These are phyloP conservation scores for Yamadazyma endophytica DNA, from an alignment of 805 yeast species.

Conservation along the genomic window DNA sequence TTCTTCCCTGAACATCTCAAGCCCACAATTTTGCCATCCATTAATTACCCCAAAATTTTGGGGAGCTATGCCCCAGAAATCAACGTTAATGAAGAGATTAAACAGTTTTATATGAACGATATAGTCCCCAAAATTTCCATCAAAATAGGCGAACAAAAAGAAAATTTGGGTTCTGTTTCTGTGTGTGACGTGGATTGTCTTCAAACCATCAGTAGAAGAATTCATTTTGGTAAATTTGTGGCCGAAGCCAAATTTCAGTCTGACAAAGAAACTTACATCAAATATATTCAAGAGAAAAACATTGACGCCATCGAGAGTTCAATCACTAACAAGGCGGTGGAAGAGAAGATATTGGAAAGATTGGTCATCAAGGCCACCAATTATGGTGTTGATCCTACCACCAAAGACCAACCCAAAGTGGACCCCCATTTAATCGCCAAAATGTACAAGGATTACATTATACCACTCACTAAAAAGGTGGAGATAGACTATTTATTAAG, in stretches of 20 bases:
- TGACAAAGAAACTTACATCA: constrained; percentile 60
- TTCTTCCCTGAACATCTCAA: constrained; percentile 70
- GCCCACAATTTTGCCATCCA: constrained; percentile 74
- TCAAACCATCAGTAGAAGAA: constrained; percentile 85
- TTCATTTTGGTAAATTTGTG: constrained; percentile 96
- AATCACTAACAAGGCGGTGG: constrained; percentile 86
- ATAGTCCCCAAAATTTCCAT: constrained; percentile 74
- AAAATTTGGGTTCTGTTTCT: constrained; percentile 85
- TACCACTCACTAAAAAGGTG: constrained; percentile 92
- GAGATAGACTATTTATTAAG: constrained; percentile 88
- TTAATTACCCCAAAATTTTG: constrained; percentile 73
- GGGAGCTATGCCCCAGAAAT: constrained; percentile 72
- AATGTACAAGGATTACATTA: constrained; percentile 82
- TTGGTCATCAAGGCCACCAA: constrained; percentile 75
- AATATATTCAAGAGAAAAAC: constrained; percentile 64
- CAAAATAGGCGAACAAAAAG: constrained; percentile 67
- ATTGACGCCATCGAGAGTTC: constrained; percentile 68
- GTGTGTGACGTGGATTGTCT: constrained; percentile 79
- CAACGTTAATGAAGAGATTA: constrained; percentile 70
- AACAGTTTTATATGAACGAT: constrained; percentile 60
- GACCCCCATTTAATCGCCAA: constrained; percentile 77
- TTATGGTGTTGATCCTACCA: constrained; percentile 85
- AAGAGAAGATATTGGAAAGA: constrained; percentile 74
- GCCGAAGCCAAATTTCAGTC: constrained; percentile 88
- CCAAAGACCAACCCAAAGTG: constrained; percentile 68